These are phyloP conservation scores for Citrullus mucosospermus DNA, from an alignment of 306 rosid species.

Conservation along the genomic window DNA sequence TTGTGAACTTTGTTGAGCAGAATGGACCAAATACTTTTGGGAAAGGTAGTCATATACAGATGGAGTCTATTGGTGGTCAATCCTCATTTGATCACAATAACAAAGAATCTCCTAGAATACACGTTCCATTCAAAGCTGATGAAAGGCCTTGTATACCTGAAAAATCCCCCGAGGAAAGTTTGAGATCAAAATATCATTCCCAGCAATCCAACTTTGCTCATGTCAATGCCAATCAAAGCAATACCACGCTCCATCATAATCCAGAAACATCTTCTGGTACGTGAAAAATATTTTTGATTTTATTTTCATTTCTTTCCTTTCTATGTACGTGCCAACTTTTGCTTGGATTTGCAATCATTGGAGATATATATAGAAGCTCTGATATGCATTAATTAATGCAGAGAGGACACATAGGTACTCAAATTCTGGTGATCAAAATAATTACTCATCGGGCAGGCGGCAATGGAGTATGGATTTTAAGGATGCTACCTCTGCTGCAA, in stretches of 20 bases:
- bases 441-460: constrained; percentile 24
- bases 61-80: constrained; percentile 39
- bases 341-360: no score
- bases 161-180: constrained; percentile 21
- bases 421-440: constrained; percentile 29
- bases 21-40: constrained; percentile 53
- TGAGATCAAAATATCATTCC: constrained; percentile 15
- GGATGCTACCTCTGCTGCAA: constrained; percentile 95
- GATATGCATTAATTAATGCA: constrained; percentile 26
- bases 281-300: constrained; percentile 4
- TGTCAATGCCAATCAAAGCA: constrained; percentile 15
- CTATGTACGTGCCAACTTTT: neutral
- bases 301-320: neutral
- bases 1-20: constrained; percentile 26
- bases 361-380: neutral
- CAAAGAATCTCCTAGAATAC: constrained; percentile 30
- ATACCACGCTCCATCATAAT: constrained; percentile 22
- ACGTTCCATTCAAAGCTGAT: constrained; percentile 21
- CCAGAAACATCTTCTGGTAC: constrained; percentile 48
- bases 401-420: constrained; percentile 26
- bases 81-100: constrained; percentile 32
- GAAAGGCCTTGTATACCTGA: constrained; percentile 22
- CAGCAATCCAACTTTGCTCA: constrained; percentile 21
- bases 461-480: constrained; percentile 66
- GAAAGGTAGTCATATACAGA: constrained; percentile 26